Base-by-base conservation (phyloP, 2,329 filamentous ascomycete genomes). In the Fusarium dlaminii region DNA sequence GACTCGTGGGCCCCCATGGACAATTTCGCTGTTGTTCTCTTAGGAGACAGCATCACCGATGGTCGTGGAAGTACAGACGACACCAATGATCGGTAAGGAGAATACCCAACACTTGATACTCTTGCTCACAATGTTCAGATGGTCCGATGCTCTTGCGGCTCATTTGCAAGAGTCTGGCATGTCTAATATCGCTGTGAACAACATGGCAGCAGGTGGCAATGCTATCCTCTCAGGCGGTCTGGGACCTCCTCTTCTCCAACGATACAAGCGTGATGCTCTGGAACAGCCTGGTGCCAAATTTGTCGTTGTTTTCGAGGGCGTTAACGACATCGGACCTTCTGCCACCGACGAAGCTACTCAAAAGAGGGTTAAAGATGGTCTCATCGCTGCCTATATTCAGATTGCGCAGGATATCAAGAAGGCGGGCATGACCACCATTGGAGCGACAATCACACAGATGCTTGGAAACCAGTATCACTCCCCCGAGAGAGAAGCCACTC, bases 31-130 rank as follows among this genome's bases (percentile, higher is more conserved):
- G 58, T 74, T n/a, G 71, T 73, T 1, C 66, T 73, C 22, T 29
- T 73, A 3, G 71, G 71, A 37, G 71, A 73, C 30, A 73, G 71
- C 8, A 68, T 73, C 30, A 73, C 71, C 11, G 71, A 73, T 18
- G 71, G 71, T 5, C 66, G 71, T 4, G 71, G 71, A n/a, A 73
- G 71, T 20, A 70, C 68, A 1, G 71, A 74, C 22, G 71, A 73
- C 17, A 30, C 55, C 1, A 73, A 73, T 2, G 72, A 71, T 32
- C 66, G 71, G 71, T 64, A 32, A 36, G 63, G 54, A 5, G 0
- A 17, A 3, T 30, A 0, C 6, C 3, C 1, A 6, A 8, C 4
- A 37, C 10, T 8, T 37, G 10, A 10, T 37, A 10, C 36, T 10
- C 10, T 14, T 24, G 29, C 48, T 74, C 1, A 73, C 34, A 20